Evolutionary conservation across 345 rosid genomes (phyloP).

Genomic region (Rhodomyrtus tomentosa): DNA sequence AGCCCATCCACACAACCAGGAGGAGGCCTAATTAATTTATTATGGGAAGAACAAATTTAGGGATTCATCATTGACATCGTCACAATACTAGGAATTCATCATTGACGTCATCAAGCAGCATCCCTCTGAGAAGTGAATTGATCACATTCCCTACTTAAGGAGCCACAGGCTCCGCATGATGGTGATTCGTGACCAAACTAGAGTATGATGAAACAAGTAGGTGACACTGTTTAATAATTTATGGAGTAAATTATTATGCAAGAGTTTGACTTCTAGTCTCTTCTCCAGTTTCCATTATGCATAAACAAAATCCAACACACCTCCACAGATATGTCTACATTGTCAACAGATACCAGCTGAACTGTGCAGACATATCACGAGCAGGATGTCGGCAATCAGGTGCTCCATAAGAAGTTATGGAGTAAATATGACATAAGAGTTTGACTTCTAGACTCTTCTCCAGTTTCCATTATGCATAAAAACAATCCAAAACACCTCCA

Average conservation of each 20-base stretch:
- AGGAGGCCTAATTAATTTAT: conserved; percentile 2
- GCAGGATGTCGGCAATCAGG: neutral
- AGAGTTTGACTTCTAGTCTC: neutral
- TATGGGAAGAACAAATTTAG: neutral
- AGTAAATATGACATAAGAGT: neutral
- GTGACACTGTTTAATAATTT: neutral
- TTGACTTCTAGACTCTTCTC: neutral
- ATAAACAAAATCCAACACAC: neutral
- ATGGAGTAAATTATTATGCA: neutral
- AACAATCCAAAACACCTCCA: neutral
- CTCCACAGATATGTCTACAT: neutral
- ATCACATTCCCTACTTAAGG: neutral
- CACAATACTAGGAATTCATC: neutral
- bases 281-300: neutral
- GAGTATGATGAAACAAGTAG: neutral
- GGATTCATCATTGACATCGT: neutral
- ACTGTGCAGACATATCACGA: neutral
- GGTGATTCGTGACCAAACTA: neutral
- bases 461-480: neutral
- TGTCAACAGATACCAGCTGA: neutral
- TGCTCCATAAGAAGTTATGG: neutral
- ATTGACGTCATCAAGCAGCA: neutral
- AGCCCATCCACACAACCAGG: conserved; percentile 2
- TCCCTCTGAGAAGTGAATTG: neutral
- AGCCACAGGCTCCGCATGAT: neutral